Evolutionary conservation across 1,139 yeast genomes (phyloP).

Genomic region (Debaryomycetaceae sp.): DNA sequence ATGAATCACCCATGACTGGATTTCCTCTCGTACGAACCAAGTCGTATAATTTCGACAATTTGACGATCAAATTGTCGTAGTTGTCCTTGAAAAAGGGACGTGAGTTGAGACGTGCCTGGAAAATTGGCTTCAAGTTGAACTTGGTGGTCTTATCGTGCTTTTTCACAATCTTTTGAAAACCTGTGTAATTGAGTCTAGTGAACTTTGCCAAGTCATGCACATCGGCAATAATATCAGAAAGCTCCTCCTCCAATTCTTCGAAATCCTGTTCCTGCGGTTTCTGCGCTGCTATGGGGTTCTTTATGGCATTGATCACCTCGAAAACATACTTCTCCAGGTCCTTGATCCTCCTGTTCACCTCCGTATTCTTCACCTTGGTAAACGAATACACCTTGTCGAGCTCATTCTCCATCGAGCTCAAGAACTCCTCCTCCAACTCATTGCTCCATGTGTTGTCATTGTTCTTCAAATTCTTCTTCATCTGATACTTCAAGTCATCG

Average conservation of each 20-base stretch:
- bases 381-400: conserved; percentile 89
- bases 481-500: conserved; percentile 80
- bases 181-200: conserved; percentile 88
- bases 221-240: conserved; percentile 92
- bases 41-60: conserved; percentile 84
- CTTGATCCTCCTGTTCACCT: conserved; percentile 76
- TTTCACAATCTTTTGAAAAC: conserved; percentile 92
- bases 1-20: conserved; percentile 88
- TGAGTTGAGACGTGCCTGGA: conserved; percentile 86
- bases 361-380: conserved; percentile 82
- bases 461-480: conserved; percentile 62
- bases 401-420: conserved; percentile 70
- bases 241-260: conserved; percentile 85
- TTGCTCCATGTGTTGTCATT: conserved; percentile 65
- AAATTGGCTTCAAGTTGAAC: conserved; percentile 82
- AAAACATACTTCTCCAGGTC: conserved; percentile 70
- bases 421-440: conserved; percentile 75
- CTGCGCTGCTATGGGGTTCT: conserved; percentile 19
- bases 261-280: conserved; percentile 75
- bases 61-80: conserved; percentile 83
- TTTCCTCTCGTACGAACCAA: conserved; percentile 93
- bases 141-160: conserved; percentile 92
- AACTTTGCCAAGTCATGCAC: conserved; percentile 96
- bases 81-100: conserved; percentile 95
- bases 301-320: conserved; percentile 51